These are phyloP conservation scores for Diplodia intermedia DNA, from an alignment of 2,329 filamentous ascomycete genomes.

Conservation along the genomic window DNA sequence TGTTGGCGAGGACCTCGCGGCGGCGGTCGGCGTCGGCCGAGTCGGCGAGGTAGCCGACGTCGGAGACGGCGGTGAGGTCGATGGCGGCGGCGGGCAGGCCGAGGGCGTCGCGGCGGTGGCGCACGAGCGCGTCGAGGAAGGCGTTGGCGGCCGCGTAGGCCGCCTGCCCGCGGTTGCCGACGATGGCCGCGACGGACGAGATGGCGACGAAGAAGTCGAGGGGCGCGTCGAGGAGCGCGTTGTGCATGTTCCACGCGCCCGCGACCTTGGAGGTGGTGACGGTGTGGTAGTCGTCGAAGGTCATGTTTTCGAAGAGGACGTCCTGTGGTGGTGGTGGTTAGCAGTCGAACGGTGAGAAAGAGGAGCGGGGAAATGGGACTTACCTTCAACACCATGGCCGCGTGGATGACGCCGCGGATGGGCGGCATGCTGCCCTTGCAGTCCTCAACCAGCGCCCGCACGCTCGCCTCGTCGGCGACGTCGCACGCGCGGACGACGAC, in stretches of 20 bases:
- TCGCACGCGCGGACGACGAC: slow-evolving; percentile 30
- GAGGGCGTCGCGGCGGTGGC: slow-evolving; percentile 34
- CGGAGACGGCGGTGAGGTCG: slow-evolving; percentile 40
- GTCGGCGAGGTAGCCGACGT: slow-evolving; percentile 37
- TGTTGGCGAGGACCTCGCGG: slow-evolving; percentile 25
- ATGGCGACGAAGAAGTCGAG: slow-evolving; percentile 38
- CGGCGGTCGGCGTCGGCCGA: not conserved
- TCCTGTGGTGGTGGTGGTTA: not conserved
- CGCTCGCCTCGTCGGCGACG: slow-evolving; percentile 12
- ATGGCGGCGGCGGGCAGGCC: slow-evolving; percentile 33
- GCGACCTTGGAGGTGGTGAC: slow-evolving; percentile 40
- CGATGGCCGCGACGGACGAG: slow-evolving; percentile 35
- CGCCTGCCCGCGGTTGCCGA: slow-evolving; percentile 40
- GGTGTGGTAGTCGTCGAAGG: slow-evolving; percentile 35
- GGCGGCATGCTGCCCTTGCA: slow-evolving; percentile 23
- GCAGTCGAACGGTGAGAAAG: not conserved
- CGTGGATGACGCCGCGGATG: slow-evolving; percentile 40
- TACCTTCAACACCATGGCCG: slow-evolving; percentile 40
- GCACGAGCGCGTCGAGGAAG: slow-evolving; percentile 43
- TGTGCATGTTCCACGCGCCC: slow-evolving; percentile 42
- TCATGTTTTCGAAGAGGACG: slow-evolving; percentile 29
- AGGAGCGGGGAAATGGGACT: slow-evolving; percentile 35
- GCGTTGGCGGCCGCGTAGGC: slow-evolving; percentile 43
- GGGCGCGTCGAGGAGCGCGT: slow-evolving; percentile 32
- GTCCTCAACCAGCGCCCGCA: slow-evolving; percentile 15